A percentile compares a stretch with the other conserved stretches of the same genome.
Conservation (phyloP, 768 basidiomycete species). For the Tricholoma sp. region DNA sequence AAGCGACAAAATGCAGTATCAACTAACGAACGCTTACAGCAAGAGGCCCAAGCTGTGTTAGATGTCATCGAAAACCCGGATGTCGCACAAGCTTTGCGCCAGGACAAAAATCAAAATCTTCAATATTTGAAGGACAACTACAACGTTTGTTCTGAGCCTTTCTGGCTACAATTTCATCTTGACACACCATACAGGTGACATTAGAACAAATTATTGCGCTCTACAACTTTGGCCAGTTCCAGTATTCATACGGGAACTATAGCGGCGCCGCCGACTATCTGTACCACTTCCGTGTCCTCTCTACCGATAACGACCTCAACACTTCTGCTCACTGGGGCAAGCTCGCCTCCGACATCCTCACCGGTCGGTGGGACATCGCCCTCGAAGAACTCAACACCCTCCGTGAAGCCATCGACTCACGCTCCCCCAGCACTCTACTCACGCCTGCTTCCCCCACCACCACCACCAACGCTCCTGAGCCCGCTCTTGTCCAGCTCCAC, state of each 20-base stretch:
- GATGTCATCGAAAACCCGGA: constrained; percentile 97
- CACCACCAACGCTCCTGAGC: constrained; percentile 43
- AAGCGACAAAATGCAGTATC: constrained; percentile 80
- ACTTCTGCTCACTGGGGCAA: constrained; percentile 99
- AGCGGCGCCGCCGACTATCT: constrained; percentile 95
- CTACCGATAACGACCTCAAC: constrained; percentile 88
- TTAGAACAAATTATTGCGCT: constrained; percentile 92
- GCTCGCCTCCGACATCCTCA: constrained; percentile 92
- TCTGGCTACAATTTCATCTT: background rate
- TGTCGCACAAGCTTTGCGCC: constrained; percentile 88
- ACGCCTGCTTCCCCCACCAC: constrained; percentile 27
- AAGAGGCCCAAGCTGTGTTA: constrained; percentile 88
- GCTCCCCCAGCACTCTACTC: constrained; percentile 48
- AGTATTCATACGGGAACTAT: constrained; percentile 98
- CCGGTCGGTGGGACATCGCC: constrained; percentile 92
- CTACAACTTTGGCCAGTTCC: constrained; percentile 98
- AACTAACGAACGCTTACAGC: constrained; percentile 78
- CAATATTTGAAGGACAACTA: constrained; percentile 93
- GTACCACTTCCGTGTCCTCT: constrained; percentile 97
- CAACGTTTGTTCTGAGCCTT: constrained; percentile 46
- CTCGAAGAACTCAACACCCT: constrained; percentile 93
- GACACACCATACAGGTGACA: constrained; percentile 59
- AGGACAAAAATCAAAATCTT: constrained; percentile 96
- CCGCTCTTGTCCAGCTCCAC: constrained; percentile 84
- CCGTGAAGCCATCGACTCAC: constrained; percentile 87